Percentiles rank a stretch among this genome's conserved stretches.
Evolutionary conservation across 257 asterid genomes (phyloP).

Genomic region (Solanum virginianum): DNA sequence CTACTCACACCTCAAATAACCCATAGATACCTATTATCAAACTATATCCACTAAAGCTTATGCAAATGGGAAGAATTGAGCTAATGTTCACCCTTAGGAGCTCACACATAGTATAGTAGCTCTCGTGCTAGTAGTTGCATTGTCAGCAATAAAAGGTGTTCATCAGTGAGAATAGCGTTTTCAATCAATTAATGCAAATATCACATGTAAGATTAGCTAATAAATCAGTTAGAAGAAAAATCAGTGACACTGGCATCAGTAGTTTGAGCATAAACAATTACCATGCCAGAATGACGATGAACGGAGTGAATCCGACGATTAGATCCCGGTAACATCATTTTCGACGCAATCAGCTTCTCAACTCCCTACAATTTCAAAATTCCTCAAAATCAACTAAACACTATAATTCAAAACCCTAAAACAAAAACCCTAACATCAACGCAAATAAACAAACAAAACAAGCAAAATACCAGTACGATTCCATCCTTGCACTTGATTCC

Average conservation of each 20-base stretch:
- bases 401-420: background rate
- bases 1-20: background rate
- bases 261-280: conserved; percentile 2
- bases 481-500: conserved; percentile 95
- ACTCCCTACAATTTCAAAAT: conserved; percentile 44
- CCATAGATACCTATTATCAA: background rate
- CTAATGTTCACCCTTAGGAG: background rate
- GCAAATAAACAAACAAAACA: background rate
- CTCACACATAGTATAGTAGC: background rate
- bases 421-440: conserved; percentile 8
- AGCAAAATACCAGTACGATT: conserved; percentile 47
- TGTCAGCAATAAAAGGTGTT: background rate
- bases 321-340: conserved; percentile 90
- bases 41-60: background rate
- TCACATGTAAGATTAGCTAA: background rate
- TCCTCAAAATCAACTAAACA: background rate
- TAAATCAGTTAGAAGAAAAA: background rate
- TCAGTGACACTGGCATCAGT: background rate
- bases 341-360: conserved; percentile 82
- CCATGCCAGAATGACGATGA: conserved; percentile 91
- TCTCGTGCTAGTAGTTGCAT: background rate
- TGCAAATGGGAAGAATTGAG: background rate
- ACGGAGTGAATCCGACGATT: conserved; percentile 83
- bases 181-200: background rate
- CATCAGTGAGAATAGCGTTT: background rate